These are phyloP conservation scores for Xylariaceae sp. DNA, from an alignment of 2,329 filamentous ascomycete genomes.

Conservation along the genomic window DNA sequence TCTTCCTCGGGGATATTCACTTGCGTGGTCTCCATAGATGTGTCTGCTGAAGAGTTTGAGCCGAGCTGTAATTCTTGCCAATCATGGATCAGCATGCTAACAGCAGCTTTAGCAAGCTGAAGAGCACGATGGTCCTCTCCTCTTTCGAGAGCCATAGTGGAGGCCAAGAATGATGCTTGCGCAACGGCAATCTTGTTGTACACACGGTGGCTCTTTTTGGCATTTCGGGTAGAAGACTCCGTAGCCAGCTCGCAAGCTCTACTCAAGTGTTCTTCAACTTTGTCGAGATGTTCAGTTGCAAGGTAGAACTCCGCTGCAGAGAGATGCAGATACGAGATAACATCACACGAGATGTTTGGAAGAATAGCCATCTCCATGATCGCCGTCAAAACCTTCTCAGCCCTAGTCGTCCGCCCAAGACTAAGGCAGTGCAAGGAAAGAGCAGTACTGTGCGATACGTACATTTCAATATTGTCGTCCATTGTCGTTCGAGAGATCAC, in stretches of 20 bases:
- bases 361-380: slow-evolving; percentile 50
- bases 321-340: slow-evolving; percentile 57
- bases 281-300: slow-evolving; percentile 60
- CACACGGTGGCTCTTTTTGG: slow-evolving; percentile 36
- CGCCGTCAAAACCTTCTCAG: slow-evolving; percentile 46
- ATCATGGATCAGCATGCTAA: slow-evolving; percentile 53
- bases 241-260: slow-evolving; percentile 38
- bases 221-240: slow-evolving; percentile 18
- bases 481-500: slow-evolving; percentile 38
- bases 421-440: slow-evolving; percentile 51
- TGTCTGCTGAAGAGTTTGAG: slow-evolving; percentile 16
- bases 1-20: slow-evolving; percentile 24
- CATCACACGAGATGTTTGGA: slow-evolving; percentile 37
- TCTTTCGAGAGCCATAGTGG: slow-evolving; percentile 59
- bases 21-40: slow-evolving; percentile 21
- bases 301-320: slow-evolving; percentile 72
- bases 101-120: slow-evolving; percentile 51
- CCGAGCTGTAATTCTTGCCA: slow-evolving; percentile 50
- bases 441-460: slow-evolving; percentile 44
- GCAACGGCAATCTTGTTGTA: slow-evolving; percentile 51
- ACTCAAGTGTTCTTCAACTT: slow-evolving; percentile 46
- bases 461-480: slow-evolving; percentile 32
- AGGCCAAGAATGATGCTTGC: slow-evolving; percentile 61
- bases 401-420: slow-evolving; percentile 49
- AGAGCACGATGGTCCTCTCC: slow-evolving; percentile 59